Percentiles rank a stretch among this genome's conserved stretches.
Evolutionary conservation across 306 rosid genomes (phyloP).

Genomic region (Boehmeria nivea): DNA sequence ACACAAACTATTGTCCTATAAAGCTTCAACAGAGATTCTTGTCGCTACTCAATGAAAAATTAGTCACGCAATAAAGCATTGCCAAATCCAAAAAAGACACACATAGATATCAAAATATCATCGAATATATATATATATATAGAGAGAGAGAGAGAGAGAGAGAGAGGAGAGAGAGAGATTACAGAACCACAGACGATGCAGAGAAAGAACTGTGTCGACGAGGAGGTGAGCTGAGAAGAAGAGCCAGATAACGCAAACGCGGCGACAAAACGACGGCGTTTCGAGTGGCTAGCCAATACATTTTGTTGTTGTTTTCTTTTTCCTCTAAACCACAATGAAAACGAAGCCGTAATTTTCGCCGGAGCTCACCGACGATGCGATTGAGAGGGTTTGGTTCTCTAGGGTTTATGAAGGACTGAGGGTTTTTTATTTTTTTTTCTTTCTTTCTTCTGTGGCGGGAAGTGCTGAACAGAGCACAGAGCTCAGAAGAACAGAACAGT

Average conservation of each 20-base stretch:
- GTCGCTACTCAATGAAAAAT: no score
- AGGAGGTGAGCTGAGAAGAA: slow-evolving; percentile 33
- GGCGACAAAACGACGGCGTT: slow-evolving; percentile 46
- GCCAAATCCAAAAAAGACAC: no score
- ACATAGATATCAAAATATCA: no score
- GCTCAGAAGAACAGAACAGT: not conserved
- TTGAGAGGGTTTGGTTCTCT: not conserved
- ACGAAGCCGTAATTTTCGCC: not conserved
- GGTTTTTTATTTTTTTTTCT: no score
- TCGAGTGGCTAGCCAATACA: slow-evolving; percentile 54
- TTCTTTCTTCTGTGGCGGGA: not conserved
- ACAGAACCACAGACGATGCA: slow-evolving; percentile 49
- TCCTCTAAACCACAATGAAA: not conserved
- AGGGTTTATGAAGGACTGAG: slow-evolving; percentile 16
- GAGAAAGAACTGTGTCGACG: slow-evolving; percentile 28
- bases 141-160: not conserved
- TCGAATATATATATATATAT: not conserved
- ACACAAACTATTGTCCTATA: no score
- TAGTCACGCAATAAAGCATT: no score
- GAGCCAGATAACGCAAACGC: slow-evolving; percentile 51
- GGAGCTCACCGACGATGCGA: not conserved
- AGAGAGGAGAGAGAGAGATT: slow-evolving; percentile 28
- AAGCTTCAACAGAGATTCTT: no score
- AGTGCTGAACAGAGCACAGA: slow-evolving; percentile 5
- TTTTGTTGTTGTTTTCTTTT: slow-evolving; percentile 21